Evolutionary conservation across 2,329 filamentous ascomycete genomes (phyloP).

Genomic region (Pseudocercospora vitis): DNA sequence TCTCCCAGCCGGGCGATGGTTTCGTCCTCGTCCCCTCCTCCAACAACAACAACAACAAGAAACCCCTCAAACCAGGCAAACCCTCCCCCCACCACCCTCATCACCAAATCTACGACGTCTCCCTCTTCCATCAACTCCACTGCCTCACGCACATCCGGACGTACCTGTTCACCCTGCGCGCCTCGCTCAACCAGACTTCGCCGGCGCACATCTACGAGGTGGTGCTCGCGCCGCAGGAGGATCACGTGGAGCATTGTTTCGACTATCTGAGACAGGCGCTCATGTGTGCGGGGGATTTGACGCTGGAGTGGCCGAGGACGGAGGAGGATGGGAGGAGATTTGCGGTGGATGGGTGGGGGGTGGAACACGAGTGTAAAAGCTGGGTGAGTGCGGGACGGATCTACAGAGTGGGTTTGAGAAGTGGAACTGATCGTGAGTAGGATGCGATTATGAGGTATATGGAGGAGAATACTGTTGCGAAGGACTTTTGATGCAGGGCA

Average conservation of each 20-base stretch:
- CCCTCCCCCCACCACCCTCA: conserved; percentile 25
- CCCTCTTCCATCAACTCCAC: conserved; percentile 41
- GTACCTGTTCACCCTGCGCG: conserved; percentile 90
- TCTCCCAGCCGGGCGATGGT: conserved; percentile 33
- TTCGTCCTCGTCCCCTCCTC: conserved; percentile 37
- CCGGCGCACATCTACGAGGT: conserved; percentile 23
- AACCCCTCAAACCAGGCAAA: no score
- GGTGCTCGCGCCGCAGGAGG: conserved; percentile 28
- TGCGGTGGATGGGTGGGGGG: conserved; percentile 39
- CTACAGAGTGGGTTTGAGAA: background rate
- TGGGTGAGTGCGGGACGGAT: no score
- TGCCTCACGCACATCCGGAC: conserved; percentile 37
- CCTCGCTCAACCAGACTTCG: conserved; percentile 54
- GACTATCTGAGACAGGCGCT: conserved; percentile 34
- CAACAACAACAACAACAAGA: no score
- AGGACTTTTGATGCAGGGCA: background rate
- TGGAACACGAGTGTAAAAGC: conserved; percentile 34
- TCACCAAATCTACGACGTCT: conserved; percentile 37
- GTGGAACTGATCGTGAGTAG: background rate
- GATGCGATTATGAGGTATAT: conserved; percentile 5
- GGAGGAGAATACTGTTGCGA: conserved; percentile 6
- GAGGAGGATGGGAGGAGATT: conserved; percentile 34
- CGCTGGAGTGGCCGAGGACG: conserved; percentile 35
- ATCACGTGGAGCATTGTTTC: conserved; percentile 35
- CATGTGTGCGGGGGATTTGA: conserved; percentile 34